Evolutionary conservation across 208 protist species (phyloP).

Genomic region (Novymonas esmeraldas): DNA sequence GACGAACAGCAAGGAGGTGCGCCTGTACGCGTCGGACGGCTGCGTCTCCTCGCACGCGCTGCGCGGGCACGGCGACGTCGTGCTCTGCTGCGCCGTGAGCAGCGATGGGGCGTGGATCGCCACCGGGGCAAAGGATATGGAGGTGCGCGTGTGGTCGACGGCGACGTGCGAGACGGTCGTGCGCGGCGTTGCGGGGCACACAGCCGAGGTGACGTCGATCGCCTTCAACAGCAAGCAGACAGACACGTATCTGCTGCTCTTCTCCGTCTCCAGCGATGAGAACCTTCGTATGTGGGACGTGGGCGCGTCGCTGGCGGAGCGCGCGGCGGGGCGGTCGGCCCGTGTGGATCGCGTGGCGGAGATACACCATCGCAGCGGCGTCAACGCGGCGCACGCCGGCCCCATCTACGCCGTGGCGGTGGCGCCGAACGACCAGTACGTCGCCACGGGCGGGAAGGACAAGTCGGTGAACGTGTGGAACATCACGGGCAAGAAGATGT

Average conservation of each 20-base stretch:
- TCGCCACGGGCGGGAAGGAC: constrained; percentile 91
- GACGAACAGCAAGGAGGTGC: constrained; percentile 89
- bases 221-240: constrained; percentile 74
- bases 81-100: constrained; percentile 83
- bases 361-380: constrained; percentile 63
- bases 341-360: not conserved
- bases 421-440: constrained; percentile 88
- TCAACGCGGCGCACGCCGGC: constrained; percentile 81
- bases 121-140: constrained; percentile 82
- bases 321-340: not conserved
- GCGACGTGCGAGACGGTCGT: constrained; percentile 63
- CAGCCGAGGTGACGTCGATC: constrained; percentile 79
- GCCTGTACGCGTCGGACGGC: constrained; percentile 57
- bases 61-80: constrained; percentile 82
- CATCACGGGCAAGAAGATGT: constrained; percentile 79
- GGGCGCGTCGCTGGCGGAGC: constrained; percentile 36
- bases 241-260: constrained; percentile 69
- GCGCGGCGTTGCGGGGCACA: constrained; percentile 72
- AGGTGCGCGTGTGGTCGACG: constrained; percentile 89
- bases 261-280: constrained; percentile 81
- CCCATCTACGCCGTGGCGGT: constrained; percentile 81
- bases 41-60: constrained; percentile 70
- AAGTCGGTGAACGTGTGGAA: constrained; percentile 86
- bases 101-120: constrained; percentile 70
- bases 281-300: constrained; percentile 88